A percentile compares a stretch with the other conserved stretches of the same genome.
Evolutionary conservation across 1,139 yeast genomes (phyloP).

Genomic region (Meyerozyma athensensis): DNA sequence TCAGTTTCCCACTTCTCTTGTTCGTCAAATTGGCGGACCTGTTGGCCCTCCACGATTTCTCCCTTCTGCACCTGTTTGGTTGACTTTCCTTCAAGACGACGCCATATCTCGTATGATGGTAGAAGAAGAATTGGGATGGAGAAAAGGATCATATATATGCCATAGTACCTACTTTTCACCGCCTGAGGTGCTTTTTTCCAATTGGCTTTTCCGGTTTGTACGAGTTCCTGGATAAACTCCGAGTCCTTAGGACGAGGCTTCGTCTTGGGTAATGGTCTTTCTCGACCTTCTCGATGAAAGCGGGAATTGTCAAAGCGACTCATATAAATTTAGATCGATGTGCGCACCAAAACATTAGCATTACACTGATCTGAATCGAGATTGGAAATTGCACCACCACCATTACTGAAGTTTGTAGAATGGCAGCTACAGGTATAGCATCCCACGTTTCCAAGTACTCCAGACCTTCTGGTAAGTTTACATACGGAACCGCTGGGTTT

Average conservation of each 20-base stretch:
- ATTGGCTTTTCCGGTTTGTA: constrained; percentile 36
- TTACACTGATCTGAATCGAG: neutral
- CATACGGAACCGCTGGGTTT: constrained; percentile 97
- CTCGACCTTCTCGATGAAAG: constrained; percentile 28
- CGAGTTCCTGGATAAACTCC: constrained; percentile 15
- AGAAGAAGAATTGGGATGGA: constrained; percentile 36
- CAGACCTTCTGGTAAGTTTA: constrained; percentile 44
- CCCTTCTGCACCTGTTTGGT: constrained; percentile 42
- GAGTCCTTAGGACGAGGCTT: constrained; percentile 3
- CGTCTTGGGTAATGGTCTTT: constrained; percentile 4
- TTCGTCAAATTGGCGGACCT: constrained; percentile 33
- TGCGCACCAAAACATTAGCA: neutral
- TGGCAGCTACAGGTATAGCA: constrained; percentile 12
- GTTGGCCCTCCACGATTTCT: constrained; percentile 31
- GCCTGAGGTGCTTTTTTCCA: constrained; percentile 45
- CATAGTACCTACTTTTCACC: constrained; percentile 34
- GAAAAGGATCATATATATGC: constrained; percentile 34
- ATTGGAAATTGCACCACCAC: constrained; percentile 2
- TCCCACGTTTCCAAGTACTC: constrained; percentile 25
- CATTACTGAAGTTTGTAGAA: constrained; percentile 5
- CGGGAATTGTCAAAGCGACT: constrained; percentile 23
- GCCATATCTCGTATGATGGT: constrained; percentile 33
- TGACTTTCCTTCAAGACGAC: constrained; percentile 38
- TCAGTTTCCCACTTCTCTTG: constrained; percentile 40
- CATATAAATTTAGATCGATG: constrained; percentile 4